A percentile compares a stretch with the other conserved stretches of the same genome.
These are phyloP conservation scores for Colletotrichum costaricense DNA, from an alignment of 2,329 filamentous ascomycete genomes.

Conservation along the genomic window DNA sequence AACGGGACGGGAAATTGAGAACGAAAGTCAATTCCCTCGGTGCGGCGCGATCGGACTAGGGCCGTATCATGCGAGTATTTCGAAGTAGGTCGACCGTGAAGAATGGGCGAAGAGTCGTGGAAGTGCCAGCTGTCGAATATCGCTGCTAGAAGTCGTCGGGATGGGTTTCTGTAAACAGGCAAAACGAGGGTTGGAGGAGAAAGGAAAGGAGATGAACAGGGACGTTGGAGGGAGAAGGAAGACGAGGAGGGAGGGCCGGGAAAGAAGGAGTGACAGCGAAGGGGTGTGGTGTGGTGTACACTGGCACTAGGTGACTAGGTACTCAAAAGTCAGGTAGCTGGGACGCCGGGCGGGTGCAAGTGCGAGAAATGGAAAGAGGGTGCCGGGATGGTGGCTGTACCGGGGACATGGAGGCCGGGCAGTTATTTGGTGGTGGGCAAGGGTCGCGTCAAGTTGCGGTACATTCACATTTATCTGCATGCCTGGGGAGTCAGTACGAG, in stretches of 20 bases:
- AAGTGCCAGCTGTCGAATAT: constrained; percentile 1
- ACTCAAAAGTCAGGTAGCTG: constrained; percentile 6
- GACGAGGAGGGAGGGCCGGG: constrained; percentile 14
- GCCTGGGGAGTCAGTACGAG: not conserved
- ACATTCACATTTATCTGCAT: not conserved
- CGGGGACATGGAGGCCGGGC: not conserved
- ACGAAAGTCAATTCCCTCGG: constrained; percentile 6
- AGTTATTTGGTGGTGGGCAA: not conserved
- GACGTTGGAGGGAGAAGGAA: constrained; percentile 21
- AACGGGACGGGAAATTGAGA: not conserved
- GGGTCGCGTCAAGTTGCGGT: not conserved
- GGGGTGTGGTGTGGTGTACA: constrained; percentile 1
- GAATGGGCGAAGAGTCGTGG: not conserved
- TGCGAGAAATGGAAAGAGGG: not conserved
- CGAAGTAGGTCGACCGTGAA: not conserved
- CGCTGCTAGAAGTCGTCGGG: constrained; percentile 1
- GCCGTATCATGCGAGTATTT: constrained; percentile 21
- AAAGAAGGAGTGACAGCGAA: constrained; percentile 29
- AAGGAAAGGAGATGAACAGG: constrained; percentile 15
- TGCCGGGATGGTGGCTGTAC: constrained; percentile 23
- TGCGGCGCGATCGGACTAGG: constrained; percentile 1
- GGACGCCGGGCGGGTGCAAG: constrained; percentile 23
- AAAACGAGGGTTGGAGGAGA: constrained; percentile 21
- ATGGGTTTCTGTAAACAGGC: constrained; percentile 11
- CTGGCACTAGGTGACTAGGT: too few relatives aligned